Evolutionary conservation across 2,329 filamentous ascomycete genomes (phyloP).

Genomic region (Diaporthe ilicicola): DNA sequence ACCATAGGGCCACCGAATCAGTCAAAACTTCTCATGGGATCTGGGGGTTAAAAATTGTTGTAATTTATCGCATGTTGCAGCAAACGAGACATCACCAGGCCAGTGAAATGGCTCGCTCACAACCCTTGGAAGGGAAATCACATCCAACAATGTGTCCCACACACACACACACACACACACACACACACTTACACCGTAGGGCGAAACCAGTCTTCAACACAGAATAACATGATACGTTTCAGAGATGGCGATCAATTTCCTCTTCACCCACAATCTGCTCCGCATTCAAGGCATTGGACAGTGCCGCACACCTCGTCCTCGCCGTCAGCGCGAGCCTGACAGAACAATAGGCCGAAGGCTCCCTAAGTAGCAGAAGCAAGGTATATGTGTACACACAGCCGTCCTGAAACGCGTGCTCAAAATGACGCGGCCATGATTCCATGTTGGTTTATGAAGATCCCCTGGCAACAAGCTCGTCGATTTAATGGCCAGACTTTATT

Average conservation of each 20-base stretch:
- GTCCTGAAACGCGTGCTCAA: not conserved
- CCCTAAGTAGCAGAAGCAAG: too few species aligned
- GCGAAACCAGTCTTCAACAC: not conserved
- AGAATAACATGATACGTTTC: not conserved
- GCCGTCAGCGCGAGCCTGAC: not conserved
- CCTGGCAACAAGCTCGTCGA: not conserved
- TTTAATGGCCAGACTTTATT: not conserved
- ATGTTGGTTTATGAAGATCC: not conserved
- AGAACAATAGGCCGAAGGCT: not conserved
- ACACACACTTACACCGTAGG: too few species aligned
- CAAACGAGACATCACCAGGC: too few species aligned
- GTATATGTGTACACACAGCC: too few species aligned
- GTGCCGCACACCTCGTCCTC: not conserved
- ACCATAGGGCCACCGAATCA: too few species aligned
- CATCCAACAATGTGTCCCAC: not conserved
- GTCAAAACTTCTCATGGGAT: too few species aligned
- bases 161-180: too few species aligned
- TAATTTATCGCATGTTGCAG: too few species aligned
- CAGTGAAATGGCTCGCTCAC: too few species aligned
- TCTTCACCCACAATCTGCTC: not conserved
- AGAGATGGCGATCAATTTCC: not conserved
- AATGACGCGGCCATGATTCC: not conserved
- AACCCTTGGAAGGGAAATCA: too few species aligned
- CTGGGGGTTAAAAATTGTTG: too few species aligned
- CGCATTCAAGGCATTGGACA: not conserved